Conservation (phyloP, 495 filamentous ascomycete genomes). For the Baudoinia panamericana region DNA sequence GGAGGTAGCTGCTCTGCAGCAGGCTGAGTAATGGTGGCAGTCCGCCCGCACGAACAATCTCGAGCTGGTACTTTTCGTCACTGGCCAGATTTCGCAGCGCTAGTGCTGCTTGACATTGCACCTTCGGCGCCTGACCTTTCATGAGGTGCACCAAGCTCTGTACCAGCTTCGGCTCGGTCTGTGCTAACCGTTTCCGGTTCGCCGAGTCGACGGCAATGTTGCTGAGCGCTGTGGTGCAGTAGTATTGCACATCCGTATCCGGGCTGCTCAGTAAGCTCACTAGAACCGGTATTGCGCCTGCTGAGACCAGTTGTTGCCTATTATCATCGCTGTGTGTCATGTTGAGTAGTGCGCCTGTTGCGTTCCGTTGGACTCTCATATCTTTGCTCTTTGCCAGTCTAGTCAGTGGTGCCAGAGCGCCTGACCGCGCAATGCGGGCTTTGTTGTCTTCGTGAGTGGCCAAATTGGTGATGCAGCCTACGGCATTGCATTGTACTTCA, state of each 20-base stretch:
- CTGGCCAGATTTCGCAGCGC: slow-evolving; percentile 91
- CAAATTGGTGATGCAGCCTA: slow-evolving; percentile 95
- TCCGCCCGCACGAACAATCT: slow-evolving; percentile 82
- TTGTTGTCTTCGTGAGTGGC: slow-evolving; percentile 99
- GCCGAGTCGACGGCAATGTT: slow-evolving; percentile 92
- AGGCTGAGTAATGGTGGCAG: slow-evolving; percentile 73
- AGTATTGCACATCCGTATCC: slow-evolving; percentile 97
- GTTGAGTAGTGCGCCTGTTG: slow-evolving; percentile 88
- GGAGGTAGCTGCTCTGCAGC: slow-evolving; percentile 86
- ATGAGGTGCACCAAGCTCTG: slow-evolving; percentile 90
- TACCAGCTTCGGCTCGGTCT: slow-evolving; percentile 77
- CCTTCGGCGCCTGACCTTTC: slow-evolving; percentile 93
- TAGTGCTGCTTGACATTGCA: slow-evolving; percentile 92
- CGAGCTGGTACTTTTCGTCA: slow-evolving; percentile 96
- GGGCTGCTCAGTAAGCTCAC: slow-evolving; percentile 82
- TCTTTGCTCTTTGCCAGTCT: slow-evolving; percentile 91
- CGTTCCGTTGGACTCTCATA: slow-evolving; percentile 96
- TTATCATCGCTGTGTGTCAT: slow-evolving; percentile 99
- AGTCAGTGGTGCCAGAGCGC: slow-evolving; percentile 80
- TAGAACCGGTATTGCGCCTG: slow-evolving; percentile 89
- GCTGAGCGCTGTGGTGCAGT: slow-evolving; percentile 95
- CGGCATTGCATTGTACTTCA: slow-evolving; percentile 97
- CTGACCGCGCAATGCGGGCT: slow-evolving; percentile 92
- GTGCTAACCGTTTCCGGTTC: slow-evolving; percentile 80
- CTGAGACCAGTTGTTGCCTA: slow-evolving; percentile 89